Evolutionary conservation across 2,329 filamentous ascomycete species (phyloP).

Genomic region (Trichoderma aggressivum): DNA sequence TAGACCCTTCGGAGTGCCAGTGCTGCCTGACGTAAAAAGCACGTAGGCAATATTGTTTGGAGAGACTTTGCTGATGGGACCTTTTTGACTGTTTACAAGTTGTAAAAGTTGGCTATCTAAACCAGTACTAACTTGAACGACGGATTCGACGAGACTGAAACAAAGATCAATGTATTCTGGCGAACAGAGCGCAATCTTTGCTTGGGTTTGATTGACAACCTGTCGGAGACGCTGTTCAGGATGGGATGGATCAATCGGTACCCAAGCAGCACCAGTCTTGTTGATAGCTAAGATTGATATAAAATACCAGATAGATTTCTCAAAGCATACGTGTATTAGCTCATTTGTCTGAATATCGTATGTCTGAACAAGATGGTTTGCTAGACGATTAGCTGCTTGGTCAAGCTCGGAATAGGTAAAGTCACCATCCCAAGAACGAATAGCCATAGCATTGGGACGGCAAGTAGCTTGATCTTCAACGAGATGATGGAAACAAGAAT

Average conservation of each 20-base stretch:
- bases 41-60: constrained; percentile 28
- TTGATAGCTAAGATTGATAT: constrained; percentile 28
- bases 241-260: background rate
- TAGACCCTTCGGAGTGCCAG: constrained; percentile 45
- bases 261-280: constrained; percentile 25
- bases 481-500: constrained; percentile 11
- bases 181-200: background rate
- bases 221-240: background rate
- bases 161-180: background rate
- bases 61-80: background rate
- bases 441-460: background rate
- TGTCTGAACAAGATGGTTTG: background rate
- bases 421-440: constrained; percentile 23
- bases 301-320: constrained; percentile 23
- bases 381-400: background rate
- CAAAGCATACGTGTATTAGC: constrained; percentile 20
- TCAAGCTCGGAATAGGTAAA: constrained; percentile 23
- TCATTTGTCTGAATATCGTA: constrained; percentile 23
- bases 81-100: background rate
- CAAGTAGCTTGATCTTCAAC: background rate
- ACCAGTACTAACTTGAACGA: background rate
- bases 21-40: constrained; percentile 52
- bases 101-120: background rate
- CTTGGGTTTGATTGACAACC: background rate
- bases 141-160: background rate